phyloP scores from a whole-genome alignment of 164 flowering plant species.

The Tetracentron sinense region DNA sequence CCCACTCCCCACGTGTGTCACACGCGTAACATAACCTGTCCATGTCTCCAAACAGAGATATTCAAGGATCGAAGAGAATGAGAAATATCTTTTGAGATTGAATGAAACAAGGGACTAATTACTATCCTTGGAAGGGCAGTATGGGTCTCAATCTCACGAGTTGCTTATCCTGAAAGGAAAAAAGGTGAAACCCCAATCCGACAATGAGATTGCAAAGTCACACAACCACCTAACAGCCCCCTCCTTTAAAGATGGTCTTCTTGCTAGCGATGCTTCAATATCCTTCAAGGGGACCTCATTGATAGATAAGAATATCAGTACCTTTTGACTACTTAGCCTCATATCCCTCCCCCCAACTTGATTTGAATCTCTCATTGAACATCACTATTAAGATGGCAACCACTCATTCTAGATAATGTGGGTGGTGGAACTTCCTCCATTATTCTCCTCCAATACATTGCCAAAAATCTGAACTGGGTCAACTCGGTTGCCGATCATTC shows the following conservation, averaged over 20 bases:
- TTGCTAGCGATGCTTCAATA: too few relatives aligned
- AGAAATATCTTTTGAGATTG: background rate
- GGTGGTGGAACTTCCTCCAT: background rate
- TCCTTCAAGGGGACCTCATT: too few relatives aligned
- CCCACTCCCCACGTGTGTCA: background rate
- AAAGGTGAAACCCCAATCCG: background rate
- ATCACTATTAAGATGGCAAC: too few relatives aligned
- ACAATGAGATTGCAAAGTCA: background rate
- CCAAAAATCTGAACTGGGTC: background rate
- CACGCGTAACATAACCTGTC: too few relatives aligned
- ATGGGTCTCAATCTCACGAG: slow-evolving; percentile 3
- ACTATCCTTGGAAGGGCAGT: background rate
- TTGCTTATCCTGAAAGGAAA: background rate
- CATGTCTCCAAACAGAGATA: background rate
- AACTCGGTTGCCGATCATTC: too few relatives aligned
- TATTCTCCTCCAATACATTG: background rate
- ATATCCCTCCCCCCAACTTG: too few relatives aligned
- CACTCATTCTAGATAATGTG: background rate
- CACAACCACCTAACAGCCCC: background rate
- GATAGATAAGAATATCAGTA: too few relatives aligned
- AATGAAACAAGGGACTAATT: background rate
- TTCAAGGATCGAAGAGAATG: background rate
- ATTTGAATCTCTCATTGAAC: too few relatives aligned
- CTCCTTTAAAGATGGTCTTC: background rate
- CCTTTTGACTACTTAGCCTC: too few relatives aligned